phyloP scores from a whole-genome alignment of 2,329 filamentous ascomycete genomes.

The Exophiala oligosperma region DNA sequence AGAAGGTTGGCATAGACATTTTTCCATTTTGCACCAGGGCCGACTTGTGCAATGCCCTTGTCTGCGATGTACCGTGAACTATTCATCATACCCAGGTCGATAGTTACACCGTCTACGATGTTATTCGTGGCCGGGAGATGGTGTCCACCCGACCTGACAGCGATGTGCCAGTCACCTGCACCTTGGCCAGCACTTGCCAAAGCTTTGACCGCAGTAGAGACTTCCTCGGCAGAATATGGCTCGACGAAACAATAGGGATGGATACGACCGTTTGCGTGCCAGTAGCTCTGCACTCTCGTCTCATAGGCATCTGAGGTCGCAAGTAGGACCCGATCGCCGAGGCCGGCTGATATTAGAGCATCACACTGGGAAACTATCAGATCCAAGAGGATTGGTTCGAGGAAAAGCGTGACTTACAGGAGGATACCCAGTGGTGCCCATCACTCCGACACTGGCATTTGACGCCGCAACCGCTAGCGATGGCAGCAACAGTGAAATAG shows the following conservation, averaged over 20 bases:
- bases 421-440: too few species aligned
- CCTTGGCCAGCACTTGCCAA: constrained; percentile 8
- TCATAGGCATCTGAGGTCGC: too few species aligned
- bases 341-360: too few species aligned
- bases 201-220: constrained; percentile 22
- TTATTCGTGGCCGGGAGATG: constrained; percentile 35
- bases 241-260: not conserved
- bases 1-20: constrained; percentile 37
- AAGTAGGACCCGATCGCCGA: too few species aligned
- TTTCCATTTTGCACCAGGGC: constrained; percentile 35
- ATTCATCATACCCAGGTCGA: constrained; percentile 31
- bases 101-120: constrained; percentile 35
- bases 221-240: constrained; percentile 23
- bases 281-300: too few species aligned
- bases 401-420: too few species aligned
- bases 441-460: too few species aligned
- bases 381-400: too few species aligned
- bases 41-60: constrained; percentile 25
- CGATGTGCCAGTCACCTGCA: constrained; percentile 17
- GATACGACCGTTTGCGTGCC: too few species aligned
- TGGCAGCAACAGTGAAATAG: too few species aligned
- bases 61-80: constrained; percentile 26
- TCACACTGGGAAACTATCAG: too few species aligned
- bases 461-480: too few species aligned
- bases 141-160: constrained; percentile 33